Conservation (phyloP, 257 asterid species). For the Verbena officinalis region DNA sequence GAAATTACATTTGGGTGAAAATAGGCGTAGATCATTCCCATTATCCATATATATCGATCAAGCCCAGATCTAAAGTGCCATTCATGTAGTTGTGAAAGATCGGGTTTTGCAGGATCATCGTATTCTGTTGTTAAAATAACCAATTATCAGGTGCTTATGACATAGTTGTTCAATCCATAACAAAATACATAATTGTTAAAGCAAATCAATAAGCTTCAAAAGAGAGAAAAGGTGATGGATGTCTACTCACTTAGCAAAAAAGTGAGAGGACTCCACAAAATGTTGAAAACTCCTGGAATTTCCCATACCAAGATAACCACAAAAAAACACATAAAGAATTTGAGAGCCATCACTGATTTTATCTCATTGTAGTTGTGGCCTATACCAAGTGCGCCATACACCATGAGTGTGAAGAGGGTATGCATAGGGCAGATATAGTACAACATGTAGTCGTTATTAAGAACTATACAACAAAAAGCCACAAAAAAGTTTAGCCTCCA, state of each 20-base stretch:
- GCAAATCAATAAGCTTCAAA: constrained; percentile 5
- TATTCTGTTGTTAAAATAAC: constrained; percentile 52
- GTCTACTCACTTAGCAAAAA: constrained; percentile 56
- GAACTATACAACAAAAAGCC: constrained; percentile 74
- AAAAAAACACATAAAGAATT: constrained; percentile 60
- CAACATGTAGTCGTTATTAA: constrained; percentile 79
- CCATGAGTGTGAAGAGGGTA: constrained; percentile 84
- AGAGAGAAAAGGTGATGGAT: constrained; percentile 14
- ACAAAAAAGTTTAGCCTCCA: constrained; percentile 89
- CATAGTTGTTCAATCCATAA: background rate
- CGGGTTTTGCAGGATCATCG: constrained; percentile 80
- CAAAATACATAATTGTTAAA: background rate
- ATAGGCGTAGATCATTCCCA: constrained; percentile 88
- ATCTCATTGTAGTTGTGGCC: constrained; percentile 76
- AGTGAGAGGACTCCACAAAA: constrained; percentile 71
- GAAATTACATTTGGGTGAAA: constrained; percentile 74
- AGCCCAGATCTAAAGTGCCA: constrained; percentile 95
- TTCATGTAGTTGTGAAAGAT: constrained; percentile 74
- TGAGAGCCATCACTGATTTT: constrained; percentile 75
- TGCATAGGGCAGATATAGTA: constrained; percentile 94
- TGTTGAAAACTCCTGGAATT: constrained; percentile 75
- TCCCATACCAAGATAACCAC: constrained; percentile 85
- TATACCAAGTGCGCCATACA: constrained; percentile 86
- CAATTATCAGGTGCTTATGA: constrained; percentile 27
- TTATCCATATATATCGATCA: constrained; percentile 87